A percentile compares a stretch with the other conserved stretches of the same genome.
phyloP scores from a whole-genome alignment of 768 basidiomycete genomes.

The Agrocybe chaxingu region DNA sequence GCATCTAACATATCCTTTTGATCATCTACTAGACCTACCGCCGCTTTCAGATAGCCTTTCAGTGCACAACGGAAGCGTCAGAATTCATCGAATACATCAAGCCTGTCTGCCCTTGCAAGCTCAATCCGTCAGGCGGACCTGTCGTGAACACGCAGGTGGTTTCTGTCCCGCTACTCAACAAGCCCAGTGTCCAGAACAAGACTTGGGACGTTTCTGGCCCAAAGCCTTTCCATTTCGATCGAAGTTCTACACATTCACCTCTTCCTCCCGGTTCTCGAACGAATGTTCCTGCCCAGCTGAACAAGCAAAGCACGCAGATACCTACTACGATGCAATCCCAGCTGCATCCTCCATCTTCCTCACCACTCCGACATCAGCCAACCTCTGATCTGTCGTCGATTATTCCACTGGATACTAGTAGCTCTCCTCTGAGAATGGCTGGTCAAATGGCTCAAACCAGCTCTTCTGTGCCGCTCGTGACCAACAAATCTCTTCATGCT shows the following conservation, averaged over 20 bases:
- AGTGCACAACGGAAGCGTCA: conserved; percentile 40
- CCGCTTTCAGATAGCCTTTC: conserved; percentile 75
- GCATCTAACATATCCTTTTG: not conserved
- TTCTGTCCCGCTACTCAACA: conserved; percentile 5
- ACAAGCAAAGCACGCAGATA: no score
- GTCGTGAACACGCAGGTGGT: not conserved
- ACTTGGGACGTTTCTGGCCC: not conserved
- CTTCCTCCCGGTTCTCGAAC: not conserved
- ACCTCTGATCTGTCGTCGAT: not conserved
- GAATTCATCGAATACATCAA: conserved; percentile 63
- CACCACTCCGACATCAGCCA: conserved; percentile 9
- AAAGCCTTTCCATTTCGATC: not conserved
- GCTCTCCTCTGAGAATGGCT: not conserved
- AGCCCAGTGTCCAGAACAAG: not conserved
- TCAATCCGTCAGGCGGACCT: conserved; percentile 32
- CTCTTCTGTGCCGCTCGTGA: not conserved
- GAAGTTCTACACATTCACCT: not conserved
- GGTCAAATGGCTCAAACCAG: not conserved
- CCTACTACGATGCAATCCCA: no score
- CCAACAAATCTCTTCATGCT: not conserved
- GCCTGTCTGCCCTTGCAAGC: conserved; percentile 72
- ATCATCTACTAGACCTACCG: conserved; percentile 53
- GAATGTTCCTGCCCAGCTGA: not conserved
- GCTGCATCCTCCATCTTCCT: conserved; percentile 9
- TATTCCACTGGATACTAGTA: not conserved